Evolutionary conservation across 768 basidiomycete genomes (phyloP).

Genomic region (Mrakia hoshinonis): DNA sequence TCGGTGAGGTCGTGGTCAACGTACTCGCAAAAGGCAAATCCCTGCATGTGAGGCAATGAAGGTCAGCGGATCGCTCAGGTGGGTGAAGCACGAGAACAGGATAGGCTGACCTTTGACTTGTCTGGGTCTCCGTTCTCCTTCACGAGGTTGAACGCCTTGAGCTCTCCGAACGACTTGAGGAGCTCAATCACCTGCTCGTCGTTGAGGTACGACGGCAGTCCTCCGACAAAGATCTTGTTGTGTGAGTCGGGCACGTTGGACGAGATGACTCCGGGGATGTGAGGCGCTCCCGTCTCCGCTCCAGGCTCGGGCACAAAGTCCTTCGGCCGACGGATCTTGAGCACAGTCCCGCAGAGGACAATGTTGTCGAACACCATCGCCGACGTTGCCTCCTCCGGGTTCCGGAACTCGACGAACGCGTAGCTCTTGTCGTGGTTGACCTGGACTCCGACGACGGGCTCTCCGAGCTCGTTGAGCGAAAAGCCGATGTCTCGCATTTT

Average conservation of each 20-base stretch:
- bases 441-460: slow-evolving; percentile 84
- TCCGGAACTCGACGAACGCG: slow-evolving; percentile 99
- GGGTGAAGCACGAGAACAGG: not conserved
- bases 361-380: slow-evolving; percentile 98
- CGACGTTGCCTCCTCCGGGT: slow-evolving; percentile 88
- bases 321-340: slow-evolving; percentile 95
- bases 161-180: slow-evolving; percentile 91
- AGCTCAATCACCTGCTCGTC: slow-evolving; percentile 99
- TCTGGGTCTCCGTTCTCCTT: slow-evolving; percentile 69
- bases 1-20: slow-evolving; percentile 81
- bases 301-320: slow-evolving; percentile 78
- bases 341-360: slow-evolving; percentile 86
- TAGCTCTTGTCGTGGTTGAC: slow-evolving; percentile 99
- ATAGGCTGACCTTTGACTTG: slow-evolving; percentile 62
- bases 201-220: slow-evolving; percentile 86
- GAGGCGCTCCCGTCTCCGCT: slow-evolving; percentile 54
- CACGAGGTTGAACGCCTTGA: slow-evolving; percentile 96
- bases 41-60: slow-evolving; percentile 47
- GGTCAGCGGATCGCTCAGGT: not conserved
- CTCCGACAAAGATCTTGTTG: slow-evolving; percentile 97
- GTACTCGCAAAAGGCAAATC: slow-evolving; percentile 99
- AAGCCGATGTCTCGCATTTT: slow-evolving; percentile 85
- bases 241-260: slow-evolving; percentile 94
- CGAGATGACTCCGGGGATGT: slow-evolving; percentile 91
- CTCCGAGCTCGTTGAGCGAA: slow-evolving; percentile 45